A percentile compares a stretch with the other conserved stretches of the same genome.
Conservation (phyloP, 306 rosid species). For the Cucumis sativus region DNA sequence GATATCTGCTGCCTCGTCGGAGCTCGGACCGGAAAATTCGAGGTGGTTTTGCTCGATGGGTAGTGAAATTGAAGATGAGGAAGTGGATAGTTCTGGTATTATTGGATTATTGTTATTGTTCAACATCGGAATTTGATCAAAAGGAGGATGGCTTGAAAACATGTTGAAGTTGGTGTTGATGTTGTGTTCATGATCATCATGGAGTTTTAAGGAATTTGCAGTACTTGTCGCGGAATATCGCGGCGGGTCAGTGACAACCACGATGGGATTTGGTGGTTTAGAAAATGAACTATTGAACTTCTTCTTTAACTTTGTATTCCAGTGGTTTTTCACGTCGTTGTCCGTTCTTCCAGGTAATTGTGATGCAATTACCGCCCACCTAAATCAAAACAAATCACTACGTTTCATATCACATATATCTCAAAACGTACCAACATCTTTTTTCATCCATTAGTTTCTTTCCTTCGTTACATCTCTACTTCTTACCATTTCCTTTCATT, state of each 20-base stretch:
- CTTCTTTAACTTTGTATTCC: constrained; percentile 44
- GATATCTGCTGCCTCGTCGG: background rate
- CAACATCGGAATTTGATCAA: background rate
- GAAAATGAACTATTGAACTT: constrained; percentile 1
- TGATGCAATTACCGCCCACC: constrained; percentile 47
- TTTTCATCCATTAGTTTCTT: too few relatives aligned
- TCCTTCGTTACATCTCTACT: too few relatives aligned
- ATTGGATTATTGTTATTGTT: background rate
- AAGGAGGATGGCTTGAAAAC: background rate
- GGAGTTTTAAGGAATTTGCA: background rate
- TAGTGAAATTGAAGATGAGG: constrained; percentile 1
- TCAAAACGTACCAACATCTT: too few relatives aligned
- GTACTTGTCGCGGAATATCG: background rate
- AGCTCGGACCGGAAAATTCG: constrained; percentile 3
- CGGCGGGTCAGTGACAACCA: background rate
- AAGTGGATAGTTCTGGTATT: constrained; percentile 11
- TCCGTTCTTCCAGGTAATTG: constrained; percentile 42
- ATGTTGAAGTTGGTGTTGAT: background rate
- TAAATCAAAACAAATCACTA: too few relatives aligned
- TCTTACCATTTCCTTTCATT: too few relatives aligned
- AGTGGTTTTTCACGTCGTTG: constrained; percentile 35
- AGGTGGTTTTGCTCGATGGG: constrained; percentile 9
- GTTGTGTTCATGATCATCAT: background rate
- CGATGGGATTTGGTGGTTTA: background rate
- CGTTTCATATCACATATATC: too few relatives aligned